A percentile compares a stretch with the other conserved stretches of the same genome.
These are phyloP conservation scores for Gastrodia elata DNA, from an alignment of 106 monocot species.

Conservation along the genomic window DNA sequence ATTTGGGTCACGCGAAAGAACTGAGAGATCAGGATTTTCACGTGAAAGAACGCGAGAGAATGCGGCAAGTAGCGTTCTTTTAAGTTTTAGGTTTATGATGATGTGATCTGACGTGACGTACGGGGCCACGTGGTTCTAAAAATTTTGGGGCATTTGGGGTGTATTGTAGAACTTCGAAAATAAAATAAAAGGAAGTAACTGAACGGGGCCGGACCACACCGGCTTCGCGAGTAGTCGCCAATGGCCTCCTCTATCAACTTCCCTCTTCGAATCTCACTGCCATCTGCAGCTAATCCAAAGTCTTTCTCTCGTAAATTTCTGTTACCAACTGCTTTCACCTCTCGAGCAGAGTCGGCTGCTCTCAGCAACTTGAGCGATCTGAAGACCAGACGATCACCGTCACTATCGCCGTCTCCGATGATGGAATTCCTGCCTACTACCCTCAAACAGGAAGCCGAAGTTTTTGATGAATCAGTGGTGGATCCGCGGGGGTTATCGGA, in stretches of 20 bases:
- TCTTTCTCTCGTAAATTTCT: not conserved
- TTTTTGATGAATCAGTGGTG: conserved; percentile 17
- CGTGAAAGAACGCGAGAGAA: too few relatives aligned
- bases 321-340: not conserved
- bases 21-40: too few relatives aligned
- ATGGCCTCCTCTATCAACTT: not conserved
- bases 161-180: too few relatives aligned
- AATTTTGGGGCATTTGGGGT: too few relatives aligned
- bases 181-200: too few relatives aligned
- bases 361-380: conserved; percentile 13
- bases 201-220: not conserved
- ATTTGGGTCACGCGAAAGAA: too few relatives aligned
- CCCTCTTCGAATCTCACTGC: not conserved
- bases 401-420: not conserved
- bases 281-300: not conserved
- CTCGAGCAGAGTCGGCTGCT: not conserved
- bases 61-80: too few relatives aligned
- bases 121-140: too few relatives aligned
- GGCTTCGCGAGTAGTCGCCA: not conserved
- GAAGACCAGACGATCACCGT: conserved; percentile 53
- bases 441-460: not conserved
- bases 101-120: too few relatives aligned
- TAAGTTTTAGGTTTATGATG: too few relatives aligned
- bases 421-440: not conserved
- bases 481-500: conserved; percentile 35